Base-by-base conservation (phyloP, 805 yeast species). In the Starmerella apis region DNA sequence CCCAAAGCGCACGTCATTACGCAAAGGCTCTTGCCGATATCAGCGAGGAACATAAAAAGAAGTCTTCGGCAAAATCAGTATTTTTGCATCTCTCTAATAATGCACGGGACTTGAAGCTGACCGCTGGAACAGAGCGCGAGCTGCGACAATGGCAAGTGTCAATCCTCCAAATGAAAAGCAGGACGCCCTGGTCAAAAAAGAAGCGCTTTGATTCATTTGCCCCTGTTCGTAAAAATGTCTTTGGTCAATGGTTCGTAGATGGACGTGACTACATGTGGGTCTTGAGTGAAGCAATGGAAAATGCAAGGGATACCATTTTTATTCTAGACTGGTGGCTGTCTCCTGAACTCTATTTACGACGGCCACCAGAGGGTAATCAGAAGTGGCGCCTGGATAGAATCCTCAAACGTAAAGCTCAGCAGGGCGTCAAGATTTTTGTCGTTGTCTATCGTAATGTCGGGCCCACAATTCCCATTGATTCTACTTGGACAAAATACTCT, bases 311-410 rank as follows among this genome's bases (percentile, higher is more conserved):
- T 70, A 90, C 83, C 1, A 82, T 92, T 30, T 92, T 81, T 63
- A 86, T 92, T 45, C 96, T 92, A 62, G 99, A 90, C 61, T 92
- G 99, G 99, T 92, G 98, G 98, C 71, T 92, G 23, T 77, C 90
- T 4, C 99, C 99, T 0, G 98, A 92, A 65, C 64, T 92, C 3
- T 94, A 92, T 60, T 70, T 92, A 68, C 76, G 98, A 55, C 72
- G 99, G 46, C 98, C 98, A 0, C 90, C 95, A 0, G 82, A 85
- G 65, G 96, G 96, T 8, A 90, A 90, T 59, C 97, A 92, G 65
- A 82, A 85, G 55, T 92, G 86, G 81, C 76, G 99, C 63, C 69
- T 92, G 38, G 99, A 92, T 65, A 74, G 98, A 61, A 65, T 92
- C 1, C 71, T 92, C 56, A 86, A 85, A 63, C 72, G 94, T 51